phyloP scores from a whole-genome alignment of 139 green algal species.

The Picocystis salinarum region DNA sequence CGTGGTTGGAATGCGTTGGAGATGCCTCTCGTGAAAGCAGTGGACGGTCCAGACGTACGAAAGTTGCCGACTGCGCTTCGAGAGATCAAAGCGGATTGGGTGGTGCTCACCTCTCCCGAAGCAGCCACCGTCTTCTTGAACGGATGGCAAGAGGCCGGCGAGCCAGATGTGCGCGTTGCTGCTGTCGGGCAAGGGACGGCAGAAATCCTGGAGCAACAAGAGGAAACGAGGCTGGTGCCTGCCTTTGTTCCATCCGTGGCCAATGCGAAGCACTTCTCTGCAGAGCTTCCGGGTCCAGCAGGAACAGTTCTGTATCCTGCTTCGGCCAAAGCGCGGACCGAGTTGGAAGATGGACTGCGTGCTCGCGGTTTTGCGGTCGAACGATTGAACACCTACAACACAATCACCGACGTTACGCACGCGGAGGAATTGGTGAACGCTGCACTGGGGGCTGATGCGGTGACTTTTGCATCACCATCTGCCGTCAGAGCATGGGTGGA shows the following conservation, averaged over 20 bases:
- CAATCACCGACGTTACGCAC: conserved; percentile 20
- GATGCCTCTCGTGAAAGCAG: conserved; percentile 60
- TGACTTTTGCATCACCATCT: conserved; percentile 65
- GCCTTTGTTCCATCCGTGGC: conserved; percentile 19
- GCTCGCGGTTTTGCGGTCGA: conserved; percentile 39
- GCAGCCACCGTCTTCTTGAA: conserved; percentile 58
- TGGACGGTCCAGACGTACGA: conserved; percentile 29
- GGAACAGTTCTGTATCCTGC: conserved; percentile 53
- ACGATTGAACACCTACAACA: conserved; percentile 73
- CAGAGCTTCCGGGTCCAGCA: conserved; percentile 47
- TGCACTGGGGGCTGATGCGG: conserved; percentile 31
- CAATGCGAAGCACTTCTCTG: conserved; percentile 43
- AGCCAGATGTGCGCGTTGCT: conserved; percentile 38
- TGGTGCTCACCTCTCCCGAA: conserved; percentile 67
- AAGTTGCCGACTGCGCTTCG: conserved; percentile 1
- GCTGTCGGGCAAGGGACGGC: conserved; percentile 56
- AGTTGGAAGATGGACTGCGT: conserved; percentile 38
- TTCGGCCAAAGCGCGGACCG: conserved; percentile 37
- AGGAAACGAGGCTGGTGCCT: conserved; percentile 3
- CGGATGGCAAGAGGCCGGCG: conserved; percentile 47
- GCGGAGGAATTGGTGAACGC: conserved; percentile 21
- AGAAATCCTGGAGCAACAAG: conserved; percentile 23
- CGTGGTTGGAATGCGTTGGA: conserved; percentile 15
- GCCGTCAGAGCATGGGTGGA: conserved; percentile 65
- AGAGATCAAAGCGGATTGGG: conserved; percentile 32